Evolutionary conservation across 2,329 filamentous ascomycete genomes (phyloP), one percentile per base, ranked within the genome.

Genomic region (Neopestalotiopsis sp.): DNA sequence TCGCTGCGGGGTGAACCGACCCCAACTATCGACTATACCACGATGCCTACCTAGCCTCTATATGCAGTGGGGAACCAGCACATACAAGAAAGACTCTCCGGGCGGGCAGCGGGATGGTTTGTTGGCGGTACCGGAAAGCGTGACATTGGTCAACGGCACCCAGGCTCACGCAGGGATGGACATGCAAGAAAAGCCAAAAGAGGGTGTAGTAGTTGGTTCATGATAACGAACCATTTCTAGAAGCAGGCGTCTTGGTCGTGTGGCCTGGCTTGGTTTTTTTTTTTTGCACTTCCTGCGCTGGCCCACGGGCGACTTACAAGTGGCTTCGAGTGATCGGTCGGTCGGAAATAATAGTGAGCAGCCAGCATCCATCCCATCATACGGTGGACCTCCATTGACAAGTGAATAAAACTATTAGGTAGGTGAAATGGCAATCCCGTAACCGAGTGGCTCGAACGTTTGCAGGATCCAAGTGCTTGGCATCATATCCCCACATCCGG

Each of bases 1-100:
- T 59, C 20, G 24, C 24, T 30, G 24, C 57, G 57, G 24, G 57
- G 57, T 28, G 34, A 34, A 20, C 30, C 57, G 32, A 62, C 59
- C 59, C 59, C 59, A 40, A 40, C 59, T 62, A 62, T 62, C 59
- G 32, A 62, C 59, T 62, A 62, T 62, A 62, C 17, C 17, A 53
- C n/a, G 45, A 53, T 53, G 4, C 20, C 24, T 28, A 28, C 24
- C 24, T 53, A 20, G 30, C 34, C 34, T 38, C 34, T 38, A 38
- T 38, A 38, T 62, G 59, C 59, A 40, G 59, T 34, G 59, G 59
- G 59, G 30, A 62, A 62, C 5, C 20, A 34, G 20, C 14, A 38
- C 17, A 20, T 20, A 53, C n/a, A 62, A 20, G 6, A n/a, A n/a
- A 40, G 28, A 38, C 59, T 14, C 10, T 42, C 40, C n/a, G 40